Percentiles rank a stretch among this genome's conserved stretches.
Conservation (phyloP, 2,329 filamentous ascomycete species). For the Colletotrichum liaoningense region DNA sequence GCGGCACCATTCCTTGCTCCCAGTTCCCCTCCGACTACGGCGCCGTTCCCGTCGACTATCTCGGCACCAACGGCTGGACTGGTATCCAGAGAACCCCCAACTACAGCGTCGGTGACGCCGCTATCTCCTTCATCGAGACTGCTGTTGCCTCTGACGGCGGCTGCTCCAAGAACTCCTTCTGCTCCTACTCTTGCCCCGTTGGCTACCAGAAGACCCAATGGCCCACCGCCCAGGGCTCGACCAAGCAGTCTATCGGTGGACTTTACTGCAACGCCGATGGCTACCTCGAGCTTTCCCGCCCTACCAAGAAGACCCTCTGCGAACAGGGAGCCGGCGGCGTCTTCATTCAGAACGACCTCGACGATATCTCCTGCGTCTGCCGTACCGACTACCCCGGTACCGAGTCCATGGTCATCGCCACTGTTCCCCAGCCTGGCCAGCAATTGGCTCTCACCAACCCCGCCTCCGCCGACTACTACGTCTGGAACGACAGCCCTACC, state of each 20-base stretch:
- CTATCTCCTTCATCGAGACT: slow-evolving; percentile 75
- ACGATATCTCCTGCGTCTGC: slow-evolving; percentile 78
- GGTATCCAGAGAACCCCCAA: slow-evolving; percentile 77
- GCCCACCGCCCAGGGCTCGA: slow-evolving; percentile 80
- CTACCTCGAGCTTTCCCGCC: slow-evolving; percentile 82
- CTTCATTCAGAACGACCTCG: slow-evolving; percentile 79
- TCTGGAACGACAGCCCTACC: slow-evolving; percentile 79
- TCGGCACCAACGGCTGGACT: slow-evolving; percentile 79
- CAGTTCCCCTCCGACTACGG: slow-evolving; percentile 86
- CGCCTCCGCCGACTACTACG: slow-evolving; percentile 77
- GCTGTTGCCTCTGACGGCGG: slow-evolving; percentile 65
- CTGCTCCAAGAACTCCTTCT: slow-evolving; percentile 76
- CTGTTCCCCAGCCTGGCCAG: slow-evolving; percentile 70
- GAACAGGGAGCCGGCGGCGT: slow-evolving; percentile 77
- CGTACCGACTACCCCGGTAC: slow-evolving; percentile 96
- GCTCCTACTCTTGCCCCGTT: slow-evolving; percentile 92
- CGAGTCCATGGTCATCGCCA: slow-evolving; percentile 87
- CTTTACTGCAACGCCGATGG: slow-evolving; percentile 80
- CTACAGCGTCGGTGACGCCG: slow-evolving; percentile 58
- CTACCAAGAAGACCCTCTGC: slow-evolving; percentile 77
- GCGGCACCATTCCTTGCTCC: slow-evolving; percentile 76
- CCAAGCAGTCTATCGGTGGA: slow-evolving; percentile 88
- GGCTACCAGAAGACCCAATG: slow-evolving; percentile 96
- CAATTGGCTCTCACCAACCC: slow-evolving; percentile 80
- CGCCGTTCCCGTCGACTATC: slow-evolving; percentile 76